Conservation (phyloP, 1,284 basidiomycete species). For the Sanguinoderma infundibulare region DNA sequence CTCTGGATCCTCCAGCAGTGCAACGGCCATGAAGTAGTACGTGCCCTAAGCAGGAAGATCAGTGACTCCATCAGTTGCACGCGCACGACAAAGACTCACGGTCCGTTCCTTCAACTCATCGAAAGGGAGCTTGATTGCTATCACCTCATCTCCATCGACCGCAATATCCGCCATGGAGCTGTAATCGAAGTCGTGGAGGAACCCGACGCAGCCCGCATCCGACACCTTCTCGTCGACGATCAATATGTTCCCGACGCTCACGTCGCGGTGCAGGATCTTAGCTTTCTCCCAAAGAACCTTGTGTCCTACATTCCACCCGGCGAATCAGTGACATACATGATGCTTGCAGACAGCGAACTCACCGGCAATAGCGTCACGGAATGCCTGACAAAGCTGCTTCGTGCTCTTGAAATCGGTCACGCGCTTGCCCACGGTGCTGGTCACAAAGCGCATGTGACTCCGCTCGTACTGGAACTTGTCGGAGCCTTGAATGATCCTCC, state of each 20-base stretch:
- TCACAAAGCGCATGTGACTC: conserved; percentile 19
- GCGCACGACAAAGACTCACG: conserved; percentile 1
- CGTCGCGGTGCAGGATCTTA: conserved; percentile 18
- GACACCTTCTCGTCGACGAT: conserved; percentile 3
- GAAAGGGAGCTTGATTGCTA: no score
- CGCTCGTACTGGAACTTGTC: conserved; percentile 10
- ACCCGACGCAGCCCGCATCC: conserved; percentile 1
- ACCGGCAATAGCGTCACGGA: conserved; percentile 25
- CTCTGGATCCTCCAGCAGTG: neutral
- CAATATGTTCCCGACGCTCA: conserved; percentile 22
- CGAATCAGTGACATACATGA: neutral
- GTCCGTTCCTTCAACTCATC: conserved; percentile 3
- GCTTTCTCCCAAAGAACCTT: neutral
- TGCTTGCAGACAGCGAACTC: neutral
- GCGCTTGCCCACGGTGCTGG: conserved; percentile 14
- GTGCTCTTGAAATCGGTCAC: conserved; percentile 12
- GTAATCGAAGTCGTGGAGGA: conserved; percentile 22
- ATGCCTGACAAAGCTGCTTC: conserved; percentile 11
- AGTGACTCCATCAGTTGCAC: neutral
- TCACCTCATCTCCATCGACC: neutral
- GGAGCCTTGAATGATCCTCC: neutral
- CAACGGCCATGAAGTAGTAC: conserved; percentile 19
- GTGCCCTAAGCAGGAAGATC: conserved; percentile 14
- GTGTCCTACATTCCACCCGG: neutral
- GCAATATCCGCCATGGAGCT: conserved; percentile 4